These are phyloP conservation scores for Fibroporia radiculosa DNA, from an alignment of 768 basidiomycete species.

Conservation along the genomic window DNA sequence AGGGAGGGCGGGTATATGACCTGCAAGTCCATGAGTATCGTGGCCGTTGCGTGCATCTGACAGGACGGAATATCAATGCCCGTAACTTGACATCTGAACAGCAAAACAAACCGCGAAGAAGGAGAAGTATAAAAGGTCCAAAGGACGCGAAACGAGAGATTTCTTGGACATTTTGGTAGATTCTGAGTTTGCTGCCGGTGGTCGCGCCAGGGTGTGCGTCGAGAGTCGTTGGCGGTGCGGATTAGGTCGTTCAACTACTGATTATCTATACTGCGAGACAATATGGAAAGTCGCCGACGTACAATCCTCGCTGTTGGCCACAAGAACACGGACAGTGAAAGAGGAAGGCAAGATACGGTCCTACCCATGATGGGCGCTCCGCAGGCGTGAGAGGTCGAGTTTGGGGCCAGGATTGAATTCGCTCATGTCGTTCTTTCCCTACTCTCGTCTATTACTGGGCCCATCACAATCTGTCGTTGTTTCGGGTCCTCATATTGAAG, in stretches of 20 bases:
- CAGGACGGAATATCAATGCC: background rate
- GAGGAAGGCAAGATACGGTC: too few species aligned
- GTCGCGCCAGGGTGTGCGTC: too few species aligned
- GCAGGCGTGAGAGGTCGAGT: too few species aligned
- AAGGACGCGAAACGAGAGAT: slow-evolving; percentile 49
- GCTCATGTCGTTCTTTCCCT: slow-evolving; percentile 10
- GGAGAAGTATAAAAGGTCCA: slow-evolving; percentile 60
- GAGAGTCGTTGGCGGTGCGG: too few species aligned
- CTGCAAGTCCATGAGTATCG: slow-evolving; percentile 67
- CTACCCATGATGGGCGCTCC: too few species aligned
- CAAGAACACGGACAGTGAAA: too few species aligned
- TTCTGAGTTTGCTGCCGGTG: too few species aligned
- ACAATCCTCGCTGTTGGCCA: too few species aligned
- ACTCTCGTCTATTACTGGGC: slow-evolving; percentile 7
- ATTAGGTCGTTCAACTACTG: background rate
- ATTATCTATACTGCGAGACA: too few species aligned
- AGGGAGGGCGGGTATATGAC: slow-evolving; percentile 46
- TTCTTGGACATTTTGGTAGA: too few species aligned
- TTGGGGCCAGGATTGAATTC: too few species aligned
- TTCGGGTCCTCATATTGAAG: slow-evolving; percentile 57
- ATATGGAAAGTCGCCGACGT: too few species aligned
- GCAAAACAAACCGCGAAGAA: slow-evolving; percentile 53
- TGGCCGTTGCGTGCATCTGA: slow-evolving; percentile 61
- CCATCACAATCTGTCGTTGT: slow-evolving; percentile 2
- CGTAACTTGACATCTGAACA: background rate